A percentile compares a stretch with the other conserved stretches of the same genome.
phyloP scores from a whole-genome alignment of 257 asterid genomes.

The Solanum bukasovii region DNA sequence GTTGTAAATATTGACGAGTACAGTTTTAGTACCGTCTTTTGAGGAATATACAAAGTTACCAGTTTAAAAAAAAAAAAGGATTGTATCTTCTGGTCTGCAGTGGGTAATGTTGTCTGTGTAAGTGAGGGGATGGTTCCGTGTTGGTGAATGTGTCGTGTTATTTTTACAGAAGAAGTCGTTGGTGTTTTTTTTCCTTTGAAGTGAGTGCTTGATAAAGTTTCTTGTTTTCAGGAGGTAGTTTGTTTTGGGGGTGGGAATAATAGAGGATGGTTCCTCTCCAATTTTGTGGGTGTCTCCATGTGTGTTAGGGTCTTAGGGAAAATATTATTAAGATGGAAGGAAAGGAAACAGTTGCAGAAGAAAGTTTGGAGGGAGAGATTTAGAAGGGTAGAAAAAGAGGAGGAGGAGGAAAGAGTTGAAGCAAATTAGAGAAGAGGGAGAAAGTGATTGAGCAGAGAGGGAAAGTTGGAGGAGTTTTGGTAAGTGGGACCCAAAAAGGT shows the following conservation, averaged over 20 bases:
- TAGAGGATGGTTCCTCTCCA: not conserved
- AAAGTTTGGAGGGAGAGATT: not conserved
- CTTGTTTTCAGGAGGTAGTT: not conserved
- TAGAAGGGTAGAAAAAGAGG: not conserved
- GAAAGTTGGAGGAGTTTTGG: not conserved
- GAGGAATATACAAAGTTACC: not conserved
- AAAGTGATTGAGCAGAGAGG: not conserved
- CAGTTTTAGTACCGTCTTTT: not conserved
- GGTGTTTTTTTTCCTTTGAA: not conserved
- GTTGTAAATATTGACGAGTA: no score
- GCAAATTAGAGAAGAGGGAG: not conserved
- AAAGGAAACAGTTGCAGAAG: not conserved
- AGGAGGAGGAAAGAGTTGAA: not conserved
- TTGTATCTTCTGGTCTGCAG: not conserved
- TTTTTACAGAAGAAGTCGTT: not conserved
- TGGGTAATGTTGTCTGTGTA: not conserved
- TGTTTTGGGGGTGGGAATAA: not conserved
- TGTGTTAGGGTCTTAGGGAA: not conserved
- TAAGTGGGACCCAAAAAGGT: not conserved
- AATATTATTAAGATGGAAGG: not conserved
- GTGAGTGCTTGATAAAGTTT: not conserved
- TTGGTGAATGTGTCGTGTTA: not conserved
- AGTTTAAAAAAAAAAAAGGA: not conserved
- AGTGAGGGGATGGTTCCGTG: not conserved
- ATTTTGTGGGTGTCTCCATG: not conserved